phyloP scores from a whole-genome alignment of 176 grass and related monocot genomes.

The Leersia perrieri region DNA sequence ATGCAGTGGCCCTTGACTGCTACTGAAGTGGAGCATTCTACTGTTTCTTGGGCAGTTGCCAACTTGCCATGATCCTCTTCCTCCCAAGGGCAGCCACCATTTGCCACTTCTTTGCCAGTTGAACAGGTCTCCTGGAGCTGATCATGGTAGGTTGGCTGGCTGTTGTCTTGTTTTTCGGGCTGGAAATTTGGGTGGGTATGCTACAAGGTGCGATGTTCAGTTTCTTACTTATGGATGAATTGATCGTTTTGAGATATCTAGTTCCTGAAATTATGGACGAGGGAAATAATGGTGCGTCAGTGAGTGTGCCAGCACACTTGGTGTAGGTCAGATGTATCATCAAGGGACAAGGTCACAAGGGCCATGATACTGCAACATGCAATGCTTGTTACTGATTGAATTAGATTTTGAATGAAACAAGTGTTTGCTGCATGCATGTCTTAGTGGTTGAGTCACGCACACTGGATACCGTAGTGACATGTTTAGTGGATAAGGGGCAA shows the following conservation, averaged over 20 bases:
- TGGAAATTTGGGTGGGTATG: neutral
- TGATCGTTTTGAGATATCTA: neutral
- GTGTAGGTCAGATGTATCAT: neutral
- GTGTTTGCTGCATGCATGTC: neutral
- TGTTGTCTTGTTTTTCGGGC: conserved; percentile 16
- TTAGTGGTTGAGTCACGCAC: neutral
- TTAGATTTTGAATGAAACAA: conserved; percentile 22
- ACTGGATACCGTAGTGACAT: neutral
- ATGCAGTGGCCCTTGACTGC: conserved; percentile 49
- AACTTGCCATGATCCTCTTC: conserved; percentile 5
- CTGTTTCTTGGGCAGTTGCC: conserved; percentile 22
- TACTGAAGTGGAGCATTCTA: neutral
- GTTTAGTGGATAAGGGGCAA: neutral
- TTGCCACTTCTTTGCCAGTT: conserved; percentile 29
- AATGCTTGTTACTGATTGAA: neutral
- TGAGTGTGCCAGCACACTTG: no score
- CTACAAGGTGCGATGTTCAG: neutral
- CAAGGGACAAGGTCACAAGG: neutral
- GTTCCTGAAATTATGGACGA: conserved; percentile 18
- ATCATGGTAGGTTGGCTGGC: conserved; percentile 18
- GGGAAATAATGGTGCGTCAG: neutral
- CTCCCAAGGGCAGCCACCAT: neutral
- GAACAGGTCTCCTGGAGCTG: conserved; percentile 29
- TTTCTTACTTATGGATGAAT: neutral
- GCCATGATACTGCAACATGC: neutral